A percentile compares a stretch with the other conserved stretches of the same genome.
These are phyloP conservation scores for Geoglossum glabrum DNA, from an alignment of 495 filamentous ascomycete genomes.

Conservation along the genomic window DNA sequence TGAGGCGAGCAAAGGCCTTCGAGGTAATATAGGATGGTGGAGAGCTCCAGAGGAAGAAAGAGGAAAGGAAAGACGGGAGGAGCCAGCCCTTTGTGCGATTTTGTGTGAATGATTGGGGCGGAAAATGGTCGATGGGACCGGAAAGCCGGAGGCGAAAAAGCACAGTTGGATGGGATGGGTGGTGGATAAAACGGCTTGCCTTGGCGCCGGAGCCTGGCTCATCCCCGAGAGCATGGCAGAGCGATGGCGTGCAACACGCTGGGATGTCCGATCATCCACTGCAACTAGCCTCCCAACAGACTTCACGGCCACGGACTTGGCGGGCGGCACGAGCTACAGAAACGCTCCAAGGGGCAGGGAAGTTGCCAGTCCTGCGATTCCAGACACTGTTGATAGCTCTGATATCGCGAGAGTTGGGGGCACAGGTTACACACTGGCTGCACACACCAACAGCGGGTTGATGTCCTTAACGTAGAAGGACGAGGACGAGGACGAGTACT, in stretches of 20 bases:
- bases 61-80: background rate
- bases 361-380: too few relatives aligned
- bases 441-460: too few relatives aligned
- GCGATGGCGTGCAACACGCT: background rate
- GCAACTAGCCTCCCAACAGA: background rate
- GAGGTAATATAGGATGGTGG: background rate
- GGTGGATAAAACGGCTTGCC: background rate
- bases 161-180: background rate
- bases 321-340: background rate
- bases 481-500: too few relatives aligned
- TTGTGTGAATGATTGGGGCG: background rate
- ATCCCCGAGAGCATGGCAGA: too few relatives aligned
- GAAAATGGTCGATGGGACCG: background rate
- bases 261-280: background rate
- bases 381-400: too few relatives aligned
- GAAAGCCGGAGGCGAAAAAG: background rate
- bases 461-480: too few relatives aligned
- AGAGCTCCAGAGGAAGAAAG: background rate
- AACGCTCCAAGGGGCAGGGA: too few relatives aligned
- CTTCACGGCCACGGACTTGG: background rate
- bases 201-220: background rate
- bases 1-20: background rate
- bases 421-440: too few relatives aligned
- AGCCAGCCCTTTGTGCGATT: background rate
- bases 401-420: too few relatives aligned